Percentiles rank a stretch among this genome's conserved stretches.
These are phyloP conservation scores for Bromus sterilis DNA, from an alignment of 176 grass and related monocot species.

Conservation along the genomic window DNA sequence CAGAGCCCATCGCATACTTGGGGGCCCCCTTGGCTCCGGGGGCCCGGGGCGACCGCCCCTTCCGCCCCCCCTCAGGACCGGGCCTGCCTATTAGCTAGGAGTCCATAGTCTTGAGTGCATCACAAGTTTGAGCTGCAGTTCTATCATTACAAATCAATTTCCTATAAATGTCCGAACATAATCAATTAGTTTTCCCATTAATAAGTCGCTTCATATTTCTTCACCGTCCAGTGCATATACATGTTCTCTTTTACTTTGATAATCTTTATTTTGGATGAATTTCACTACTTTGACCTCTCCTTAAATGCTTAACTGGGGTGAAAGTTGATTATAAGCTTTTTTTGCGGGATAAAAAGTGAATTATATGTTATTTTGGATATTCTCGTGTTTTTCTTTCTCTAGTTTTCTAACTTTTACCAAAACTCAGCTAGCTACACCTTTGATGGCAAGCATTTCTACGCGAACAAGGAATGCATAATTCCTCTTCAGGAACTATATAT, in stretches of 20 bases:
- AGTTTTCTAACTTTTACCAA: not conserved
- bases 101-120: not conserved
- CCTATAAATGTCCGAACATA: not conserved
- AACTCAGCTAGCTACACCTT: not conserved
- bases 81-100: too few relatives aligned
- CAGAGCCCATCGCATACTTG: too few relatives aligned
- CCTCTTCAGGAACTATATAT: slow-evolving; percentile 13
- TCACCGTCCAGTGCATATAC: not conserved
- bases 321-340: too few relatives aligned
- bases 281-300: too few relatives aligned
- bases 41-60: too few relatives aligned
- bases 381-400: not conserved
- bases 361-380: too few relatives aligned
- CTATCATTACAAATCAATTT: too few relatives aligned
- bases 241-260: not conserved
- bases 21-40: too few relatives aligned
- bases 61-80: too few relatives aligned
- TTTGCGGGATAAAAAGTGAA: too few relatives aligned
- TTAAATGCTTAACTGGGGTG: too few relatives aligned
- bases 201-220: not conserved
- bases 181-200: not conserved
- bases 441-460: not conserved
- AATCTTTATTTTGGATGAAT: too few relatives aligned
- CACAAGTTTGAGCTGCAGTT: not conserved
- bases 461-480: not conserved